Conservation (phyloP, 805 yeast species). For the Starmerella bacillaris region DNA sequence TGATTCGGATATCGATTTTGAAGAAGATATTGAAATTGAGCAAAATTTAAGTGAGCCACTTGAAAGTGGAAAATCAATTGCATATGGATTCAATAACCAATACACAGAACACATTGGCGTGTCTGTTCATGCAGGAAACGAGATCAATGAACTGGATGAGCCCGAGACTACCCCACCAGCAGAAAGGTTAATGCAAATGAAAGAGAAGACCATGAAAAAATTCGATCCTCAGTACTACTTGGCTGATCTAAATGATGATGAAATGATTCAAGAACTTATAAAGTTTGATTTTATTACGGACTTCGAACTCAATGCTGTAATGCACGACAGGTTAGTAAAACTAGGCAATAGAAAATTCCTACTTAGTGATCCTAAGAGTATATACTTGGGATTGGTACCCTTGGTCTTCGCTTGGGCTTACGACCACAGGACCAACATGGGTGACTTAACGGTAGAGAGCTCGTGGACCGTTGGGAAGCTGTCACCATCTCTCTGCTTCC, state of each 20-base stretch:
- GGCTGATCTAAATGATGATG: conserved; percentile 49
- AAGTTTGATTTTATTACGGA: conserved; percentile 25
- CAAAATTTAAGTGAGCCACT: conserved; percentile 32
- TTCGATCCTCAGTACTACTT: conserved; percentile 83
- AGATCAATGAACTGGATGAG: conserved; percentile 68
- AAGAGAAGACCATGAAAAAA: conserved; percentile 47
- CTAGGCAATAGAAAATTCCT: conserved; percentile 49
- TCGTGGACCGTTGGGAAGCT: conserved; percentile 89
- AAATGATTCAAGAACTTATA: conserved; percentile 32
- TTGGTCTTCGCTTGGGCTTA: conserved; percentile 56
- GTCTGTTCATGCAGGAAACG: conserved; percentile 67
- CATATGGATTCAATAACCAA: conserved; percentile 72
- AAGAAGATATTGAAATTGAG: conserved; percentile 73
- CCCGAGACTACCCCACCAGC: conserved; percentile 50
- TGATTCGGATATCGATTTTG: conserved; percentile 21
- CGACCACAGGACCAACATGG: conserved; percentile 57
- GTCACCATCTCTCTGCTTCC: conserved; percentile 54
- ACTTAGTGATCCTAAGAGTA: conserved; percentile 36
- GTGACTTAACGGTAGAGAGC: conserved; percentile 62
- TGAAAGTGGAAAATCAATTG: conserved; percentile 20
- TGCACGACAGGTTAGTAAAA: conserved; percentile 45
- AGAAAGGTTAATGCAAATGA: conserved; percentile 42
- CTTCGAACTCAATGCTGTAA: conserved; percentile 39
- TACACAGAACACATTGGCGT: conserved; percentile 45
- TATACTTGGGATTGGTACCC: conserved; percentile 46